Conservation (phyloP, 139 green algal species). For the Mesostigma viride region DNA sequence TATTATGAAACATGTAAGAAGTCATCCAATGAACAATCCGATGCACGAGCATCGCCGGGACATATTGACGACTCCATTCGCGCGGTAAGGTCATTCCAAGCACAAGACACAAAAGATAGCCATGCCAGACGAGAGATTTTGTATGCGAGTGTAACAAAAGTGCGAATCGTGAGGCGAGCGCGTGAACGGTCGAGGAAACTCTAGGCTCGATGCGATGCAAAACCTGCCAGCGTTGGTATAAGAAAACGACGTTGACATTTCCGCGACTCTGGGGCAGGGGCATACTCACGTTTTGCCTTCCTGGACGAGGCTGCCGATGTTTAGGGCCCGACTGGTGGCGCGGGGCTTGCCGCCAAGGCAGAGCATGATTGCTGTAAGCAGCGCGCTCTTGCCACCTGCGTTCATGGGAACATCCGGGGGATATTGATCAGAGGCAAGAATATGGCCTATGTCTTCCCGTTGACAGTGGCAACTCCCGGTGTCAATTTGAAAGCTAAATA, state of each 20-base stretch:
- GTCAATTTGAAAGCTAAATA: neutral
- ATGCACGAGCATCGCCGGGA: too few species aligned
- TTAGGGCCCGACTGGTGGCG: constrained; percentile 18
- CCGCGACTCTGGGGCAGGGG: too few species aligned
- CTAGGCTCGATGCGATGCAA: neutral
- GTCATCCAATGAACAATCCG: too few species aligned
- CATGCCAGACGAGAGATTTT: neutral
- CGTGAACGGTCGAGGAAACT: too few species aligned
- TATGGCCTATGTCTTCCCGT: neutral
- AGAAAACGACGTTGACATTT: too few species aligned
- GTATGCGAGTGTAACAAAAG: too few species aligned
- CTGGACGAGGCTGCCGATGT: neutral
- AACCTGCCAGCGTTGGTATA: neutral
- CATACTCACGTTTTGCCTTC: neutral
- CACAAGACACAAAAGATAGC: neutral
- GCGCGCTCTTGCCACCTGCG: constrained; percentile 46
- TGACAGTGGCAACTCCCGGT: neutral
- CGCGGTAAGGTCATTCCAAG: neutral
- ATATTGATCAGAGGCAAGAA: neutral
- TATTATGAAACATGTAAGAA: too few species aligned
- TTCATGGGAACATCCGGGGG: neutral
- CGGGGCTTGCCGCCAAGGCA: constrained; percentile 52
- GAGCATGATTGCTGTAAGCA: constrained; percentile 57
- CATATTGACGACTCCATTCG: too few species aligned
- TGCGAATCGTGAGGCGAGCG: too few species aligned